Base-by-base conservation (phyloP, 805 yeast species). In the Vanderwaltozyma polyspora region DNA sequence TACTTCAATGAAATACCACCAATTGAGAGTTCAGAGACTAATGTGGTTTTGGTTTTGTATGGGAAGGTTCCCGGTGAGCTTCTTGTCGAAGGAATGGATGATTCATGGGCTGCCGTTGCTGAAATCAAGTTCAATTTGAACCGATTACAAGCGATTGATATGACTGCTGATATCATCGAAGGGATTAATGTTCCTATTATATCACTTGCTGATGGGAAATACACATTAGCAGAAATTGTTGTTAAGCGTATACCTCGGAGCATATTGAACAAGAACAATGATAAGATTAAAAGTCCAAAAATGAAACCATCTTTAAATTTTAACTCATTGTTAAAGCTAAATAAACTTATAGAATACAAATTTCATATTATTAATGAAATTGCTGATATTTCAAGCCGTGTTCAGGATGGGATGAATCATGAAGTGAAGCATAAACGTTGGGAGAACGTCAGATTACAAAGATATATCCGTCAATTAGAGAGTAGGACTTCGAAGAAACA, bases 301-400 rank as follows among this genome's bases (percentile, higher is more conserved):
- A n/a, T 18, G 14, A 28, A 18, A 17, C 21, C 21, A 6, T 47
- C 52, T 1, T 55, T 62, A 17, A 43, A 43, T 12, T 56, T 44
- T 32, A 56, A 51, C 37, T 36, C 47, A 3, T 33, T 48, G 10
- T 33, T 56, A 13, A 55, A 55, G 27, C 17, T 56, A 16, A 54
- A 48, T 23, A 56, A 48, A 25, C 23, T 51, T n/a, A 24, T 51
- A 5, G 59, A 55, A 28, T 54, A 54, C 37, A 36, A 34, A 11
- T 34, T 42, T 4, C 54, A 52, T 33, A 41, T 46, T 2, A 28
- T 24, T 15, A 39, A 42, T 17, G 61, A 55, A 28, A 43, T 38
- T 11, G 18, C 14, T 1, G 31, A 30, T 2, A 33, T 45, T 15
- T 44, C 55, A 1, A 18, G 22, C 2, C 33, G 32, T 19, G 27